Percentiles rank a stretch among this genome's conserved stretches.
These are phyloP conservation scores for Globisporangium canariense DNA, from an alignment of 352 stramenopile genomes.

Conservation along the genomic window DNA sequence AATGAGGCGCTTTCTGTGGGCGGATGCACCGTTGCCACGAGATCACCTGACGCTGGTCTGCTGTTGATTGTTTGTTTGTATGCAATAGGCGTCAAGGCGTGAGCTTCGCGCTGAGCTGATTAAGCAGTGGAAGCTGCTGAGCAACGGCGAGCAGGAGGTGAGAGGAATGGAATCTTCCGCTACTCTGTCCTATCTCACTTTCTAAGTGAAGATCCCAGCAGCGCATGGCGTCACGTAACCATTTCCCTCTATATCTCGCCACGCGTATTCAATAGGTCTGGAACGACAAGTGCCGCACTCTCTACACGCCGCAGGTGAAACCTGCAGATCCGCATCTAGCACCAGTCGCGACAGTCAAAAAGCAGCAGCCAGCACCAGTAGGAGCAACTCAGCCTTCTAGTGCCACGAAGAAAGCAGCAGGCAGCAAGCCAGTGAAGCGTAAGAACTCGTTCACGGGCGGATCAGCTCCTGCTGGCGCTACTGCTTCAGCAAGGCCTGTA, in stretches of 20 bases:
- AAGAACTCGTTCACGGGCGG: slow-evolving; percentile 9
- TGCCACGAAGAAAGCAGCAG: neutral
- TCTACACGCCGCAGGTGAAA: slow-evolving; percentile 3
- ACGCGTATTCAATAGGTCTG: slow-evolving; percentile 8
- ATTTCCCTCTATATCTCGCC: neutral
- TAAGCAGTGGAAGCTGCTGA: slow-evolving; percentile 28
- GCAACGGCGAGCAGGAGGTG: slow-evolving; percentile 30
- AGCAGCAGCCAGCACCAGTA: slow-evolving; percentile 1
- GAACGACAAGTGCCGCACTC: slow-evolving; percentile 13
- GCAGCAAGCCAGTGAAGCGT: slow-evolving; percentile 5
- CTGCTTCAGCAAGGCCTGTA: neutral
- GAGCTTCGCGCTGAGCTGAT: slow-evolving; percentile 23
- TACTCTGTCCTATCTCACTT: neutral
- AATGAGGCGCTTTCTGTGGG: too few relatives aligned
- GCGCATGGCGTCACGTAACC: slow-evolving; percentile 7
- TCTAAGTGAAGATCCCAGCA: neutral
- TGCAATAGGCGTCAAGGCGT: slow-evolving; percentile 23
- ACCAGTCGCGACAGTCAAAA: slow-evolving; percentile 1
- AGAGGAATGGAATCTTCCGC: neutral
- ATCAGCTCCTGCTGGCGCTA: neutral
- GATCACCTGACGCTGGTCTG: neutral
- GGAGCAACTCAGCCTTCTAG: neutral
- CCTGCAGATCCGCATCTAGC: neutral
- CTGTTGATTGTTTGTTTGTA: neutral
- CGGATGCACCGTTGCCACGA: too few relatives aligned